Conservation (phyloP, 768 basidiomycete species). For the Amylocystis lapponica region DNA sequence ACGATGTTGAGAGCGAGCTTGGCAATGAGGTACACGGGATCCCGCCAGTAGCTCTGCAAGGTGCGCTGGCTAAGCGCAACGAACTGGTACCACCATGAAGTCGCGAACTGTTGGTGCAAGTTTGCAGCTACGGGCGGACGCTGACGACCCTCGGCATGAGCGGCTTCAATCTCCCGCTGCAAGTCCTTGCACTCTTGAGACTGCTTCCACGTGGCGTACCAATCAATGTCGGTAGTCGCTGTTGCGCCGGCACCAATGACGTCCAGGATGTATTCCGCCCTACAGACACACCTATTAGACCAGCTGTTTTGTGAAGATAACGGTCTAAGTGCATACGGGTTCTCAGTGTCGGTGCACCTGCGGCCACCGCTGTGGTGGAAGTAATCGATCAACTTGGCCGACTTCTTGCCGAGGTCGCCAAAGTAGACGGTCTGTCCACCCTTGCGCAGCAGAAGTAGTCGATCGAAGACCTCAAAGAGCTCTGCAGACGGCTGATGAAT, state of each 20-base stretch:
- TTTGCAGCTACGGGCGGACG: constrained; percentile 19
- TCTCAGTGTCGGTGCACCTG: constrained; percentile 55
- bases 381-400: constrained; percentile 61
- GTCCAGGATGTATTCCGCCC: constrained; percentile 44
- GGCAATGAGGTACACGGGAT: constrained; percentile 33
- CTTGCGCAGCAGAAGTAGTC: constrained; percentile 67
- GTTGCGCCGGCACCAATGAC: constrained; percentile 55
- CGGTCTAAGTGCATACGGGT: constrained; percentile 40
- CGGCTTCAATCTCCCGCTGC: constrained; percentile 35
- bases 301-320: too few relatives aligned
- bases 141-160: constrained; percentile 36
- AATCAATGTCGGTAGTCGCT: constrained; percentile 38
- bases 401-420: constrained; percentile 62
- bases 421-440: constrained; percentile 71
- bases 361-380: constrained; percentile 67
- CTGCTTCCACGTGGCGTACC: constrained; percentile 44
- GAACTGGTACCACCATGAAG: constrained; percentile 35
- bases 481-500: constrained; percentile 74
- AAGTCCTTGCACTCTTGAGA: constrained; percentile 34
- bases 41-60: constrained; percentile 32
- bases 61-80: constrained; percentile 27
- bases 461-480: constrained; percentile 80
- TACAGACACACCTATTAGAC: constrained; percentile 7
- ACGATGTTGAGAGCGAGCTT: constrained; percentile 32
- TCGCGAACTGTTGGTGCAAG: constrained; percentile 29